These are phyloP conservation scores for Megacollybia marginata DNA, from an alignment of 768 basidiomycete genomes.

Conservation along the genomic window DNA sequence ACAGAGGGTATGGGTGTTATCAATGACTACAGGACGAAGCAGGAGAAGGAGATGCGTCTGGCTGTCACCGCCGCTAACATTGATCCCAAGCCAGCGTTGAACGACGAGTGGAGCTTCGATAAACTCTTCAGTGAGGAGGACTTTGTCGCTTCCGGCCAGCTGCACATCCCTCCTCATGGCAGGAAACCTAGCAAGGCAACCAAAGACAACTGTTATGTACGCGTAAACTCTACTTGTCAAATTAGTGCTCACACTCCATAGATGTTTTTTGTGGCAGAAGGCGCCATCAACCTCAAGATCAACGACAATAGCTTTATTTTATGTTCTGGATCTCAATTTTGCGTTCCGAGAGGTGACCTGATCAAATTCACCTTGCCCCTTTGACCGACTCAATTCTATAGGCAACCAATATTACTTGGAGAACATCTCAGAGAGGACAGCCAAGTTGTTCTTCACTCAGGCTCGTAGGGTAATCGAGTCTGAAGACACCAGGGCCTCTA, in stretches of 20 bases:
- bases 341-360: conserved; percentile 58
- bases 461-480: conserved; percentile 39
- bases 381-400: conserved; percentile 17
- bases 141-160: conserved; percentile 86
- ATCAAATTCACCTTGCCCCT: neutral
- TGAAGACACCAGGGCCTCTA: neutral
- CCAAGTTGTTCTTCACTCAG: conserved; percentile 88
- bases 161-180: conserved; percentile 72
- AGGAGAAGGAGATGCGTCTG: conserved; percentile 72
- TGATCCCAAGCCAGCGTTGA: conserved; percentile 48
- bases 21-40: conserved; percentile 52
- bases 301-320: conserved; percentile 73
- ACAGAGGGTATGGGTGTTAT: conserved; percentile 65
- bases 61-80: conserved; percentile 72
- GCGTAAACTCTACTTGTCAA: conserved; percentile 17
- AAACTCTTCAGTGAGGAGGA: conserved; percentile 89
- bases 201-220: conserved; percentile 89
- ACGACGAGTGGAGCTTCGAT: conserved; percentile 76
- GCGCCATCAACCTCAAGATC: conserved; percentile 80
- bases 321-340: conserved; percentile 56
- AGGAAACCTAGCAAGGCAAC: conserved; percentile 83
- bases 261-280: conserved; percentile 71
- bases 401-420: conserved; percentile 89
- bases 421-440: conserved; percentile 77
- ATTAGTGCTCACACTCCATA: conserved; percentile 5